Evolutionary conservation across 1,284 basidiomycete species (phyloP), one percentile per base, ranked within the genome.

Genomic region (Tremellales sp.): DNA sequence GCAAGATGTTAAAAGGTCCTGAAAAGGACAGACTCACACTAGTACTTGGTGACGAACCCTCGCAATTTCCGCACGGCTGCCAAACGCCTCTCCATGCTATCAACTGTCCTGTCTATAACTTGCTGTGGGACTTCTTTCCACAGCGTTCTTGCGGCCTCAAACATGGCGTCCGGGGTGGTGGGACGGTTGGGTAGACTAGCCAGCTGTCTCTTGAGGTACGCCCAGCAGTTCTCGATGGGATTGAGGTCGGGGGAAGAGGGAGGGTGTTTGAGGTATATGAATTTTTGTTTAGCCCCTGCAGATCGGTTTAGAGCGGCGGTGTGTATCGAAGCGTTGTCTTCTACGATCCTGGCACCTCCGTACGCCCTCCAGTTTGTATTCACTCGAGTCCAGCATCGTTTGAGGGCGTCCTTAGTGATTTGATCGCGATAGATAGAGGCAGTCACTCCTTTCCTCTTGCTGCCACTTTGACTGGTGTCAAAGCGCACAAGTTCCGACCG

Each of bases 201-300:
- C 14, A 56, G 43, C 32, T 34, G 13, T 27, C 37, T 16, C 43
- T 58, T 58, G 47, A 58, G 34, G 41, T n/a, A 9, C 10, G 47
- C 40, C 47, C 47, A 48, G 5, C n/a, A 19, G 22, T 48, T 33
- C 21, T 48, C 47, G 27, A 48, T 44, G 3, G 47, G 42, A 19
- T 48, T 48, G 16, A 48, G 47, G 42, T 48, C 47, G 4, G 47
- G 47, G 13, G 47, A 48, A 21, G 26, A 29, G 34, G 47, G 34
- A 18, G 41, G 41, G 29, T 43, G 40, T 9, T 18, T 24, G 16
- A 39, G 22, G 41, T 27, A 43, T 21, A 18, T 44, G 31, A 48
- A 47, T 9, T 34, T 21, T 25, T 42, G 45, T 18, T 24, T 14
- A 5, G 16, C 10, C 12, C 39, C 45, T n/a, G 18, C 19, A 18